phyloP scores from a whole-genome alignment of 1,284 basidiomycete genomes.

The Ceratobasidium sp. region DNA sequence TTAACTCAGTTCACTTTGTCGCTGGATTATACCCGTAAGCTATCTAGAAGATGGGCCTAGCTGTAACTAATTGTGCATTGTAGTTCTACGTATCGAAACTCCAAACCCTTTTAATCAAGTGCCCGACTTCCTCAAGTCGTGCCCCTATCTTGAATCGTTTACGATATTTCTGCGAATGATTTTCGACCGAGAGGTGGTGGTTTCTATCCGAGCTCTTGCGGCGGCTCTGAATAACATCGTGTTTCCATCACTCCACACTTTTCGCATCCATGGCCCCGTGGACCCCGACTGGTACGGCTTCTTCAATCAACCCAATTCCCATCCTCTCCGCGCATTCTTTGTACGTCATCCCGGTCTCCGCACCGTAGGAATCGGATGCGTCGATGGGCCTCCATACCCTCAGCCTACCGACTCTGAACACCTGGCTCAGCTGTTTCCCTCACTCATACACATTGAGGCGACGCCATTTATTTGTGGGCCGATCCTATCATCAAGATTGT shows the following conservation, averaged over 20 bases:
- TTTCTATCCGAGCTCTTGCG: background rate
- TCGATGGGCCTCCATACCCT: background rate
- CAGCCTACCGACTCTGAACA: background rate
- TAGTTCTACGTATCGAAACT: too few relatives aligned
- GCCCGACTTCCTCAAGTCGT: background rate
- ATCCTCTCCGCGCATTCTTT: background rate
- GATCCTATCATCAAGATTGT: background rate
- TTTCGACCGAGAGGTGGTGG: background rate
- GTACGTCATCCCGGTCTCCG: background rate
- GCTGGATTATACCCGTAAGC: background rate
- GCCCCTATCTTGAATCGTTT: background rate
- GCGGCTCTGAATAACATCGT: background rate
- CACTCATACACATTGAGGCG: background rate
- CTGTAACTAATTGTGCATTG: too few relatives aligned
- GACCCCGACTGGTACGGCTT: background rate
- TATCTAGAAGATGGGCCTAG: too few relatives aligned
- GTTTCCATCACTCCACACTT: background rate
- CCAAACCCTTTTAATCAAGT: too few relatives aligned
- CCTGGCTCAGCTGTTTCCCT: background rate
- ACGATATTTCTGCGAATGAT: background rate
- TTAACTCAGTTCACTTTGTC: background rate
- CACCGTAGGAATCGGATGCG: background rate
- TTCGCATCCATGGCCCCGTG: background rate
- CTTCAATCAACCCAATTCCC: background rate
- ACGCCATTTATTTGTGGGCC: background rate